Conservation (phyloP, 345 rosid genomes). For the Eucalyptus globulus region DNA sequence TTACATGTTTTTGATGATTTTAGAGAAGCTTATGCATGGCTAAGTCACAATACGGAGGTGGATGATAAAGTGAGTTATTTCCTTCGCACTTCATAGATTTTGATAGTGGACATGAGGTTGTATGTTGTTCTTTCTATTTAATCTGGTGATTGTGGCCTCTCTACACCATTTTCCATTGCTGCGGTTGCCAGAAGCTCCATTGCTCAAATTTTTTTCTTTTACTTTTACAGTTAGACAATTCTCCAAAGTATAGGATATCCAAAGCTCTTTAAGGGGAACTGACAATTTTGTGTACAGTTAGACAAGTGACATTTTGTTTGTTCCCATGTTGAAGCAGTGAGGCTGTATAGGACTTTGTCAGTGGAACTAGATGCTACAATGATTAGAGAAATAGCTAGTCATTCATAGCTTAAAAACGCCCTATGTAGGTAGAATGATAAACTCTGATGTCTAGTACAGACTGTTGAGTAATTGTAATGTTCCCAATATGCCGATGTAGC, state of each 20-base stretch:
- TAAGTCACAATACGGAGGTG: slow-evolving; percentile 95
- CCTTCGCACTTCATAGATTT: background rate
- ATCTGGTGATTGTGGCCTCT: background rate
- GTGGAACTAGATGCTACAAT: background rate
- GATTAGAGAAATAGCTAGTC: background rate
- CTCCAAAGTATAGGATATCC: background rate
- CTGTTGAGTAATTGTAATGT: background rate
- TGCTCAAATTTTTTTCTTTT: background rate
- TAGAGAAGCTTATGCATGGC: slow-evolving; percentile 96
- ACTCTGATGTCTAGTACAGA: background rate
- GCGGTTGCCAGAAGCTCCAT: background rate
- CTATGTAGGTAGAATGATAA: background rate
- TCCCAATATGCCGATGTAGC: background rate
- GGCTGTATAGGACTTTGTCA: background rate
- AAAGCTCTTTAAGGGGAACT: background rate
- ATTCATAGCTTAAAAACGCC: background rate
- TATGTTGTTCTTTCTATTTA: background rate
- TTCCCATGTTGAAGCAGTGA: background rate
- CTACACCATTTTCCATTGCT: background rate
- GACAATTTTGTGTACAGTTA: background rate
- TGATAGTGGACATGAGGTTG: background rate
- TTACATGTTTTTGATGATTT: slow-evolving; percentile 97
- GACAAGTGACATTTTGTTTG: background rate
- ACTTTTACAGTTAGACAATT: background rate
- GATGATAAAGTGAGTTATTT: slow-evolving; percentile 78